Percentiles rank a stretch among this genome's conserved stretches.
phyloP scores from a whole-genome alignment of 2,329 filamentous ascomycete genomes.

The Amauroascus verrucosus region DNA sequence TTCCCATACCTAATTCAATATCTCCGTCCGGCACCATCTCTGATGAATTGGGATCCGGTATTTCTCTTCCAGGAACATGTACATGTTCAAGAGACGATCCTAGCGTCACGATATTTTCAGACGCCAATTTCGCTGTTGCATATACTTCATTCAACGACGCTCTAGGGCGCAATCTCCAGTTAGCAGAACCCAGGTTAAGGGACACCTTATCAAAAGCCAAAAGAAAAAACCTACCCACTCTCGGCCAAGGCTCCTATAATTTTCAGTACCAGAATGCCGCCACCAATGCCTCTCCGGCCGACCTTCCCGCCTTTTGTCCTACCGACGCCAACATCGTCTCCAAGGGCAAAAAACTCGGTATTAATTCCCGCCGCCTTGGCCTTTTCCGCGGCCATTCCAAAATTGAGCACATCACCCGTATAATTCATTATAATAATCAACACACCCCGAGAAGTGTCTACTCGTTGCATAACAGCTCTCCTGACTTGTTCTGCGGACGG shows the following conservation, averaged over 20 bases:
- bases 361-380: slow-evolving; percentile 66
- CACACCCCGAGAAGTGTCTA: slow-evolving; percentile 62
- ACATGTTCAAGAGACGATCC: slow-evolving; percentile 81
- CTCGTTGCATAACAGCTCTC: slow-evolving; percentile 60
- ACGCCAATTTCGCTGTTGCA: slow-evolving; percentile 58
- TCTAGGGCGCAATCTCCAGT: slow-evolving; percentile 18
- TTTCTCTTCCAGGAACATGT: slow-evolving; percentile 72
- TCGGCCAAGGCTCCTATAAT: slow-evolving; percentile 75
- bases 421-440: slow-evolving; percentile 95
- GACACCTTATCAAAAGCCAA: neutral
- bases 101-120: slow-evolving; percentile 70
- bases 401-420: slow-evolving; percentile 81
- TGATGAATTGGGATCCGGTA: slow-evolving; percentile 44
- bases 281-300: slow-evolving; percentile 78
- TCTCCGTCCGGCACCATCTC: slow-evolving; percentile 45
- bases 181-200: neutral
- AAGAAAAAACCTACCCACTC: slow-evolving; percentile 42
- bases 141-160: slow-evolving; percentile 59
- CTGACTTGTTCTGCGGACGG: slow-evolving; percentile 75
- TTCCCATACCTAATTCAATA: slow-evolving; percentile 63
- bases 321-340: slow-evolving; percentile 85
- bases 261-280: slow-evolving; percentile 85
- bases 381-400: slow-evolving; percentile 88
- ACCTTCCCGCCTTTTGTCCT: slow-evolving; percentile 78
- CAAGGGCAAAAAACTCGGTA: slow-evolving; percentile 84